Base-by-base conservation (phyloP, 352 stramenopile genomes). In the Phytophthora agathidicida region DNA sequence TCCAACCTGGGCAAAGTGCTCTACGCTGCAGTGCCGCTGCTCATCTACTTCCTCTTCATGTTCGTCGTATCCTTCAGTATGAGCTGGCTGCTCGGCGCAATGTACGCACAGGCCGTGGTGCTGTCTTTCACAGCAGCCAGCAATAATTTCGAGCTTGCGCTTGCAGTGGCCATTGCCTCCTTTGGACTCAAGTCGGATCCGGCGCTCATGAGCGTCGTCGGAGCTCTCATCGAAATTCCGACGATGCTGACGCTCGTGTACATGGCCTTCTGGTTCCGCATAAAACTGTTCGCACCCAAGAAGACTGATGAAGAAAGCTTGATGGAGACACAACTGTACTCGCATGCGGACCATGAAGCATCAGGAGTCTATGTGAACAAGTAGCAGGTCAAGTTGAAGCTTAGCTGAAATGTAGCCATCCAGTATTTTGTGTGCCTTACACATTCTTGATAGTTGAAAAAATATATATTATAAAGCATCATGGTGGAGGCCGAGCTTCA, bases 101-200 rank as follows among this genome's bases (percentile, higher is more conserved):
- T 65, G 35, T 86, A 88, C 51, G 41, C 60, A 16, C 75, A 85
- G 60, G 48, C 60, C 19, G 68, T 72, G 2, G 37, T 68, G 19
- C 63, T 86, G 0, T 78, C 75, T 14, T 88, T 92, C 66, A 89
- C 84, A n/a, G 77, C 77, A 3, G 80, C 74, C 7, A 88, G 77
- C 51, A 92, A 92, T 74, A 90, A 89, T 62, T 92, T 92, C 39
- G 82, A 89, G 61, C 51, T 91, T 52, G 80, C 75, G 5, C 64
- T 87, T 19, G 82, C 82, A 3, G 65, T 88, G 26, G 77, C 76
- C n/a, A 80, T 88, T n/a, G 66, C 71, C 1, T 71, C 79, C 22
- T 92, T 86, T 45, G 82, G 80, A n/a, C 63, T 85, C 41, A 74
- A 80, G 35, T 92, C 82, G n/a, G 80, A 84, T n/a, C 70, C 80